Evolutionary conservation across 2,329 filamentous ascomycete species (phyloP).

Genomic region (Westerdykella ornata): DNA sequence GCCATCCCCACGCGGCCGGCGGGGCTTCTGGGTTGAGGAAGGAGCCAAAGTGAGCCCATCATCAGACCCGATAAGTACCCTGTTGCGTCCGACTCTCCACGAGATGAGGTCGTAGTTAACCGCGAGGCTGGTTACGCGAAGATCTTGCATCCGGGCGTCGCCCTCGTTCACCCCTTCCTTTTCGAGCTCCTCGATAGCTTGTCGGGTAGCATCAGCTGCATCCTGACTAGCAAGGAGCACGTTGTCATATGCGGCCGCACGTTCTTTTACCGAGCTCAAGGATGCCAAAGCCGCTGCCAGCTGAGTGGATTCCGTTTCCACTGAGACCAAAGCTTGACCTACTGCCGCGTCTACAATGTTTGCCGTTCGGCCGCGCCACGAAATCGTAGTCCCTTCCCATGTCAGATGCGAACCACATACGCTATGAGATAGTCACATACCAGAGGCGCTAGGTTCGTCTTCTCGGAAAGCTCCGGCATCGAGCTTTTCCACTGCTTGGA

Average conservation of each 20-base stretch:
- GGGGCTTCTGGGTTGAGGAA: slow-evolving; percentile 50
- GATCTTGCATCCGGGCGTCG: slow-evolving; percentile 80
- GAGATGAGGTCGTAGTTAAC: slow-evolving; percentile 92
- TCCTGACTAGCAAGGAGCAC: slow-evolving; percentile 88
- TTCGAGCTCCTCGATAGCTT: slow-evolving; percentile 82
- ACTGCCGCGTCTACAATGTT: slow-evolving; percentile 90
- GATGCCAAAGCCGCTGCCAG: slow-evolving; percentile 41
- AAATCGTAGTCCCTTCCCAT: slow-evolving; percentile 53
- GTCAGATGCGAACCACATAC: slow-evolving; percentile 8
- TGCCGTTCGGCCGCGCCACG: slow-evolving; percentile 79
- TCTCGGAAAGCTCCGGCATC: slow-evolving; percentile 49
- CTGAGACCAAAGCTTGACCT: slow-evolving; percentile 70
- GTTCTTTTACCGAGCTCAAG: slow-evolving; percentile 52
- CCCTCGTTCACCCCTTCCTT: slow-evolving; percentile 77
- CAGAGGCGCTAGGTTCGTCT: slow-evolving; percentile 45
- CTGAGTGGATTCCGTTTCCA: slow-evolving; percentile 51
- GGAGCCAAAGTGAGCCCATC: slow-evolving; percentile 62
- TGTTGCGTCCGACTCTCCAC: slow-evolving; percentile 89
- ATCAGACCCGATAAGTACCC: slow-evolving; percentile 73
- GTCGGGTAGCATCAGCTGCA: slow-evolving; percentile 85
- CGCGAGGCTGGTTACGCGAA: slow-evolving; percentile 86
- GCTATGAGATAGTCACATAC: slow-evolving; percentile 33
- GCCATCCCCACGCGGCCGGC: slow-evolving; percentile 44
- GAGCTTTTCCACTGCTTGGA: slow-evolving; percentile 61
- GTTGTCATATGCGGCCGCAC: slow-evolving; percentile 82